Evolutionary conservation across 495 filamentous ascomycete genomes (phyloP).

Genomic region (Aspergillus indologenus): DNA sequence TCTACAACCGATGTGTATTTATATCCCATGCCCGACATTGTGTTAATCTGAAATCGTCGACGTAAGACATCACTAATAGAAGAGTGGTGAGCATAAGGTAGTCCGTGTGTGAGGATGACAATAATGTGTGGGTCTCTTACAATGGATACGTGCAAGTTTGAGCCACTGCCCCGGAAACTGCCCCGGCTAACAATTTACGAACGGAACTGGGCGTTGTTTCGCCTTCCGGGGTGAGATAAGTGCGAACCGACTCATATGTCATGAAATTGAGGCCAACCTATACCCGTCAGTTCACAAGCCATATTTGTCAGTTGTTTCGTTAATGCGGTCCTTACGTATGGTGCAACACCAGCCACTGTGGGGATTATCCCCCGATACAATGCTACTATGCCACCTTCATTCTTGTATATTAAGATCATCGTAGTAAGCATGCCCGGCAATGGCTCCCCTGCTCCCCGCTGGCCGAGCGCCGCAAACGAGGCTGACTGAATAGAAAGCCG

Average conservation of each 20-base stretch:
- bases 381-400: slow-evolving; percentile 78
- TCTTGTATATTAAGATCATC: slow-evolving; percentile 79
- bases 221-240: slow-evolving; percentile 82
- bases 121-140: slow-evolving; percentile 51
- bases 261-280: slow-evolving; percentile 98
- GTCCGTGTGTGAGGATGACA: not conserved
- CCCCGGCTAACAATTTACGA: slow-evolving; percentile 85
- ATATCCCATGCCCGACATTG: slow-evolving; percentile 98
- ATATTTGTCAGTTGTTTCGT: not conserved
- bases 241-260: slow-evolving; percentile 86
- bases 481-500: slow-evolving; percentile 94
- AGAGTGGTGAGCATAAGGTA: slow-evolving; percentile 11
- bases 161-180: slow-evolving; percentile 90
- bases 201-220: slow-evolving; percentile 74
- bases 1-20: slow-evolving; percentile 85
- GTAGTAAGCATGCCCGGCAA: slow-evolving; percentile 93
- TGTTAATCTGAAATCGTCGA: slow-evolving; percentile 95
- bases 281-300: slow-evolving; percentile 21
- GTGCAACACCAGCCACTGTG: slow-evolving; percentile 91
- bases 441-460: slow-evolving; percentile 44
- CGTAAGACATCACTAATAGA: slow-evolving; percentile 80
- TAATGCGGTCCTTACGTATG: slow-evolving; percentile 67
- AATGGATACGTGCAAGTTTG: slow-evolving; percentile 99
- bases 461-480: slow-evolving; percentile 75
- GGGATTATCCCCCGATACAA: slow-evolving; percentile 91